Percentiles rank a stretch among this genome's conserved stretches.
Evolutionary conservation across 805 yeast species (phyloP).

Genomic region (Danielozyma ontarioensis): DNA sequence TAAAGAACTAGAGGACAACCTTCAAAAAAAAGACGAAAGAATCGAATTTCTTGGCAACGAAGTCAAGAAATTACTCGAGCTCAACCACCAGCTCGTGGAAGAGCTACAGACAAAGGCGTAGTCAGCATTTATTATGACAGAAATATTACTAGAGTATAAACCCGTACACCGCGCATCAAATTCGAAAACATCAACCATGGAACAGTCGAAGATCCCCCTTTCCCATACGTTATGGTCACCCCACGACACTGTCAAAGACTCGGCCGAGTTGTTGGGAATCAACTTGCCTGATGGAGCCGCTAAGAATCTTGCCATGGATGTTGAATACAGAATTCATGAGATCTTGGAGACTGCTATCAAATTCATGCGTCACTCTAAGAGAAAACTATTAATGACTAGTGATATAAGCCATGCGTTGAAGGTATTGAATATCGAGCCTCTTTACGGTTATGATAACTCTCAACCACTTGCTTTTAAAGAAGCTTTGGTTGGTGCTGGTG

Average conservation of each 20-base stretch:
- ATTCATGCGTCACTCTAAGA: slow-evolving; percentile 90
- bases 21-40: slow-evolving; percentile 15
- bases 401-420: slow-evolving; percentile 80
- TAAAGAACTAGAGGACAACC: slow-evolving; percentile 15
- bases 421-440: slow-evolving; percentile 87
- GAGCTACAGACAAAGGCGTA: slow-evolving; percentile 1
- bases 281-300: slow-evolving; percentile 87
- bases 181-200: not conserved
- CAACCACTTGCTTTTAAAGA: slow-evolving; percentile 76
- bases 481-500: slow-evolving; percentile 78
- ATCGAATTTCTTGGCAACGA: slow-evolving; percentile 19
- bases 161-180: too few species aligned
- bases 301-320: slow-evolving; percentile 95
- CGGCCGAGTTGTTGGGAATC: slow-evolving; percentile 87
- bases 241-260: slow-evolving; percentile 92
- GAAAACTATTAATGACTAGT: slow-evolving; percentile 71
- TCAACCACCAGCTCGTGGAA: slow-evolving; percentile 22
- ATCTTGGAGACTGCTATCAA: slow-evolving; percentile 92
- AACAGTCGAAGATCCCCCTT: slow-evolving; percentile 45
- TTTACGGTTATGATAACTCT: slow-evolving; percentile 78
- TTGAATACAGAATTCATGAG: slow-evolving; percentile 95
- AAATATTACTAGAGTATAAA: too few species aligned
- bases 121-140: too few species aligned
- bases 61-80: slow-evolving; percentile 24
- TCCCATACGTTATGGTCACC: slow-evolving; percentile 98